Conservation (phyloP, 1,284 basidiomycete species). For the Apiotrichum gracile region DNA sequence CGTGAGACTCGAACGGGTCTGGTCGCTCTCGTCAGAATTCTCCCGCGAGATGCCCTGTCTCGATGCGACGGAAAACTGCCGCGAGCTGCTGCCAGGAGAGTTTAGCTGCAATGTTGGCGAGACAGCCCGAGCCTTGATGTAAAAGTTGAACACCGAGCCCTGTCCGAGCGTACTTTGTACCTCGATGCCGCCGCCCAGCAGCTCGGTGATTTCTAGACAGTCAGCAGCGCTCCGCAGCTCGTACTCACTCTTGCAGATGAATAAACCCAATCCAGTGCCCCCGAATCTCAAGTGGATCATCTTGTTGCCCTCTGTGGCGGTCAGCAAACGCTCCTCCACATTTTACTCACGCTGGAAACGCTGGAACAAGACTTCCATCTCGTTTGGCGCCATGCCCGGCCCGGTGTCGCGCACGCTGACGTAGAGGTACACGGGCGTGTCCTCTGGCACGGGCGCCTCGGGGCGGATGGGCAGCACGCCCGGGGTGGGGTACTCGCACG, state of each 20-base stretch:
- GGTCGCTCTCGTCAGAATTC: too few relatives aligned
- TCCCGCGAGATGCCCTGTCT: too few relatives aligned
- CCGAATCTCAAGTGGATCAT: conserved; percentile 32
- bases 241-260: conserved; percentile 27
- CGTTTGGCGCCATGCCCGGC: conserved; percentile 25
- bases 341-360: conserved; percentile 12
- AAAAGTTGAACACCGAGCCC: conserved; percentile 48
- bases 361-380: conserved; percentile 25
- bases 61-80: not conserved
- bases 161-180: conserved; percentile 22
- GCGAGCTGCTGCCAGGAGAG: not conserved
- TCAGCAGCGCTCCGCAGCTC: not conserved
- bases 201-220: conserved; percentile 24
- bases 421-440: conserved; percentile 18
- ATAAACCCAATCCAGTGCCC: conserved; percentile 34
- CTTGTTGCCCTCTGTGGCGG: conserved; percentile 18
- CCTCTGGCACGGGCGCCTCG: not conserved
- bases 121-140: conserved; percentile 14
- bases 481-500: conserved; percentile 12
- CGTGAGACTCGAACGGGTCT: too few relatives aligned
- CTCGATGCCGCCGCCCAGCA: conserved; percentile 30
- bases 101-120: not conserved
- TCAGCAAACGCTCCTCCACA: not conserved
- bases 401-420: conserved; percentile 30
- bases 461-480: not conserved